phyloP scores from a whole-genome alignment of 2,329 filamentous ascomycete genomes.

The Aspergillus transmontanensis region DNA sequence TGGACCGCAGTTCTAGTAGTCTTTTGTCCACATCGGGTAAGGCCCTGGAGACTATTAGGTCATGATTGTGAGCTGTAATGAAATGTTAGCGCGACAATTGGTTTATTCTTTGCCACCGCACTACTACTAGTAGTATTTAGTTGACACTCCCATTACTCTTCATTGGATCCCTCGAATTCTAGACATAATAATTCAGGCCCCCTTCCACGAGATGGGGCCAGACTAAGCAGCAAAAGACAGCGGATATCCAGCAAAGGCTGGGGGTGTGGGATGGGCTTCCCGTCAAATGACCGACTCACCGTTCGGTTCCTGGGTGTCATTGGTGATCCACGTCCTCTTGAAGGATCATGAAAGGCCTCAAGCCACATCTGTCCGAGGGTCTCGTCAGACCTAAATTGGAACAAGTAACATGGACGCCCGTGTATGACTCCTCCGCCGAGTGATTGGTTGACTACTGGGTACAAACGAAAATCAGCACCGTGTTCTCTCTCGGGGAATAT shows the following conservation, averaged over 20 bases:
- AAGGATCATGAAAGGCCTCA: not conserved
- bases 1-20: not conserved
- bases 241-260: not conserved
- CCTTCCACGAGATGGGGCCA: not conserved
- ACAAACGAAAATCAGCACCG: not conserved
- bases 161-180: not conserved
- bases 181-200: not conserved
- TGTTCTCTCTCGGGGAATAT: not conserved
- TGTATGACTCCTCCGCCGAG: not conserved
- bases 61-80: not conserved
- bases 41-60: not conserved
- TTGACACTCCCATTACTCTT: not conserved
- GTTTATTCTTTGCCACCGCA: not conserved
- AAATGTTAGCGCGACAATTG: not conserved
- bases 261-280: not conserved
- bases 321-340: not conserved
- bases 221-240: not conserved
- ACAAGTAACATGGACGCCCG: not conserved
- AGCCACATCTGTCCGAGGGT: not conserved
- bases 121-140: not conserved
- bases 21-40: not conserved
- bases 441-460: not conserved
- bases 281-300: slow-evolving; percentile 1
- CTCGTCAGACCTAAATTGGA: not conserved
- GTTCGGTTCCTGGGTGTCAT: not conserved